Conservation (phyloP, 306 rosid genomes). For the Inga leiocalycina region DNA sequence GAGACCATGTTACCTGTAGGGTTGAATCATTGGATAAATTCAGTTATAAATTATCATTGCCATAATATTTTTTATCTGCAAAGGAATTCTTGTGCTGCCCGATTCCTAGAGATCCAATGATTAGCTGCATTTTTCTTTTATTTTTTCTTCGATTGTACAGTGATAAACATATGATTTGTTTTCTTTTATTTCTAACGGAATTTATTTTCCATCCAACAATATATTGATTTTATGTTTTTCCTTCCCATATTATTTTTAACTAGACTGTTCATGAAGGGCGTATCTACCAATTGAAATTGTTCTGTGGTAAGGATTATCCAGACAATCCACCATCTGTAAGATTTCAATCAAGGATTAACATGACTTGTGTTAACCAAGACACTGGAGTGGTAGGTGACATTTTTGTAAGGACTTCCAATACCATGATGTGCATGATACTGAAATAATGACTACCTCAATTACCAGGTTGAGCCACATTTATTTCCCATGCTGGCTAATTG, state of each 20-base stretch:
- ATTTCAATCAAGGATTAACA: slow-evolving; percentile 89
- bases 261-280: slow-evolving; percentile 98
- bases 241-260: slow-evolving; percentile 36
- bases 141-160: neutral
- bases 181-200: neutral
- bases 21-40: neutral
- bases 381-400: slow-evolving; percentile 75
- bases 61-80: neutral
- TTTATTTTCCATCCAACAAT: neutral
- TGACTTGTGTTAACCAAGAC: slow-evolving; percentile 91
- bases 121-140: neutral
- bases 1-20: neutral
- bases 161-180: neutral
- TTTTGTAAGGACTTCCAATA: slow-evolving; percentile 13
- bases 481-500: slow-evolving; percentile 97
- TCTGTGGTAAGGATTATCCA: slow-evolving; percentile 92
- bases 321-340: slow-evolving; percentile 91
- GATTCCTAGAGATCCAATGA: neutral
- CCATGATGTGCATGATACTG: slow-evolving; percentile 31
- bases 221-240: slow-evolving; percentile 16
- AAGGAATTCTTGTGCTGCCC: neutral
- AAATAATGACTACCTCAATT: slow-evolving; percentile 39
- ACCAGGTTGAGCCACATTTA: slow-evolving; percentile 86
- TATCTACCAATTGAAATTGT: slow-evolving; percentile 88
- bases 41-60: neutral